Evolutionary conservation across 805 yeast genomes (phyloP).

Genomic region (Pichia nanzhaoensis): DNA sequence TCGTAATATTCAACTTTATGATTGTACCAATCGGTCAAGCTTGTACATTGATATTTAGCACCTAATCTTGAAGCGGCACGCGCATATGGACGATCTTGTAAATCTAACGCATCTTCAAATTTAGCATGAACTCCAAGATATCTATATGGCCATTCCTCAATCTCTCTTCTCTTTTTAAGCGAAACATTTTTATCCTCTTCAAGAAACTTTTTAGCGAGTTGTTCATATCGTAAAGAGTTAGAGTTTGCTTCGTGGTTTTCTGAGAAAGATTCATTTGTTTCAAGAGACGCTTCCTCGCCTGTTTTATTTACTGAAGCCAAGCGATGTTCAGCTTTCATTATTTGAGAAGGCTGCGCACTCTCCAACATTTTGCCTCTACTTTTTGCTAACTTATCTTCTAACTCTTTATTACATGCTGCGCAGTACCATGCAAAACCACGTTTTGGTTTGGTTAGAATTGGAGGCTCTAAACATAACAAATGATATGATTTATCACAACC

Average conservation of each 20-base stretch:
- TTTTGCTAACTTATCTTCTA: slow-evolving; percentile 37
- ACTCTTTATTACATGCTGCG: slow-evolving; percentile 62
- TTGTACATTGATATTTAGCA: slow-evolving; percentile 62
- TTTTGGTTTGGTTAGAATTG: slow-evolving; percentile 69
- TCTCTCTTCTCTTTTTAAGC: slow-evolving; percentile 41
- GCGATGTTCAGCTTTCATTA: slow-evolving; percentile 10
- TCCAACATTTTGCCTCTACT: slow-evolving; percentile 32
- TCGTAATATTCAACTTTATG: slow-evolving; percentile 67
- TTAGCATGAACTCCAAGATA: slow-evolving; percentile 71
- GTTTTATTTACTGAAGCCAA: background rate
- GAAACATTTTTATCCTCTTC: slow-evolving; percentile 37
- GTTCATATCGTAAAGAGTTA: slow-evolving; percentile 42
- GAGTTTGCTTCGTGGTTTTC: slow-evolving; percentile 12
- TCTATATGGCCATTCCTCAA: slow-evolving; percentile 78
- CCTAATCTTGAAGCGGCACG: slow-evolving; percentile 75
- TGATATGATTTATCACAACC: slow-evolving; percentile 68
- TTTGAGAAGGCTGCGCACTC: slow-evolving; percentile 24
- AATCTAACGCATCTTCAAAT: slow-evolving; percentile 69
- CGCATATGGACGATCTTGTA: slow-evolving; percentile 74
- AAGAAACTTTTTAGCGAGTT: slow-evolving; percentile 47
- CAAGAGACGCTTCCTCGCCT: background rate
- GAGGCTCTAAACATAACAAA: slow-evolving; percentile 82
- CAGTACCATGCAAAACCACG: slow-evolving; percentile 91
- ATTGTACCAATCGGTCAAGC: slow-evolving; percentile 57
- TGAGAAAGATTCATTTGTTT: background rate